Evolutionary conservation across 192 early-diverging fungal species (phyloP), one percentile per base, ranked within the genome.

Genomic region (Chytriomyces hyalinus): DNA sequence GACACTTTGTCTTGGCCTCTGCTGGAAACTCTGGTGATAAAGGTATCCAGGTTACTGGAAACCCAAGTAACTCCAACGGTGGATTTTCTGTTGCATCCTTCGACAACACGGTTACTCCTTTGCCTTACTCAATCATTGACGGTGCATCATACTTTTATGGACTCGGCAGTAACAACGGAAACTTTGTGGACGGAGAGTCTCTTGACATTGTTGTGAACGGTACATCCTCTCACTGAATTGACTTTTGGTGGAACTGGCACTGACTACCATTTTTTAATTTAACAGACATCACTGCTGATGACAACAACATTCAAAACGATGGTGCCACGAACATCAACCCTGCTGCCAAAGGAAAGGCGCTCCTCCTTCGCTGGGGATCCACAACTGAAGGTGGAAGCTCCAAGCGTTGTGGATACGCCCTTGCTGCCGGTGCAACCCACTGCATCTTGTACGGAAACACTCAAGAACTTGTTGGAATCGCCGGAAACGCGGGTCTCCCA

Each of bases 11-110:
- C 47, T 87, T 95, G 9, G 83, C 89, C 63, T 85, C 91, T 20
- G 83, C 84, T 45, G 95, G 95, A 15, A 97, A 97, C 84, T 86
- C 90, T 45, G 94, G 94, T 49, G 49, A 67, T 28, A 75, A 78
- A 22, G 92, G 92, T 0, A 28, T 92, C 0, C 88, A 82, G 60
- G 86, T 87, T 46, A 82, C 84, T 3, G 78, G 83, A 11, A 48
- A 20, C 20, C 67, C 80, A 11, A 46, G 62, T 17, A 36, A 44
- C 61, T 65, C 60, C 5, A 28, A 61, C 45, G 78, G 78, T 48
- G 73, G 28, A 44, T 79, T 82, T 6, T 69, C 74, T 50, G 26
- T 80, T 49, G 80, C 80, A 5, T 71, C 67, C 6, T 71, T 65
- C 36, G 57, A 59, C 20, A 59, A 59, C 57, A 20, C 20, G 13